Evolutionary conservation across 345 rosid genomes (phyloP).

Genomic region (Citropsis articulata): DNA sequence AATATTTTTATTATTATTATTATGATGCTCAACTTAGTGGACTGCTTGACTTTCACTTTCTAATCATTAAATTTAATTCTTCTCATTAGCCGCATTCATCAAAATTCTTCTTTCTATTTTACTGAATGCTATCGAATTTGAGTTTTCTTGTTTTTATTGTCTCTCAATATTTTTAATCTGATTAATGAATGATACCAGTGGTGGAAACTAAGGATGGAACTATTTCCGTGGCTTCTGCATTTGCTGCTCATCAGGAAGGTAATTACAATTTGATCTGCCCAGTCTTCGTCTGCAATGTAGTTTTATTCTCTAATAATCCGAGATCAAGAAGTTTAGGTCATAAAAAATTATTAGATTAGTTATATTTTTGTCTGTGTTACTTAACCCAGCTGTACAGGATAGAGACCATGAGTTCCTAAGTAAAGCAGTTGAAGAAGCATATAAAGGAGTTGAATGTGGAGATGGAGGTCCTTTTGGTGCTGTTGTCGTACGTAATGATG

Average conservation of each 20-base stretch:
- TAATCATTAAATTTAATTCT: no score
- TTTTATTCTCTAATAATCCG: neutral
- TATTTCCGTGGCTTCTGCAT: conserved; percentile 85
- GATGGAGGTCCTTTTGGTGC: conserved; percentile 99
- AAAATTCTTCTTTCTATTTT: neutral
- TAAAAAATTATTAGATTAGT: neutral
- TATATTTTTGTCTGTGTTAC: conserved; percentile 1
- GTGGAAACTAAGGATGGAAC: conserved; percentile 82
- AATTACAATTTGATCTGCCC: conserved; percentile 5
- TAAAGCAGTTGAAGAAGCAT: conserved; percentile 94
- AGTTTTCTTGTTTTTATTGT: no score
- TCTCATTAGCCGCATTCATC: neutral
- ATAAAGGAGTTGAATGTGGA: conserved; percentile 94
- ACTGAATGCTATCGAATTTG: neutral
- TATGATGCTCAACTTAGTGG: neutral
- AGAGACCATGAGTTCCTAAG: conserved; percentile 83
- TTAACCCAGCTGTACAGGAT: conserved; percentile 76
- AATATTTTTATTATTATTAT: no score
- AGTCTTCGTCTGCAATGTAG: neutral
- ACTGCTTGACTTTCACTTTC: neutral
- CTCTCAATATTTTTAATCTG: no score
- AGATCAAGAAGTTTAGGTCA: neutral
- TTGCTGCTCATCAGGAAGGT: conserved; percentile 94
- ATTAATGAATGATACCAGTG: conserved; percentile 32
- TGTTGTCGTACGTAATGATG: conserved; percentile 79